phyloP scores from a whole-genome alignment of 768 basidiomycete species.

The Trametes villosa region DNA sequence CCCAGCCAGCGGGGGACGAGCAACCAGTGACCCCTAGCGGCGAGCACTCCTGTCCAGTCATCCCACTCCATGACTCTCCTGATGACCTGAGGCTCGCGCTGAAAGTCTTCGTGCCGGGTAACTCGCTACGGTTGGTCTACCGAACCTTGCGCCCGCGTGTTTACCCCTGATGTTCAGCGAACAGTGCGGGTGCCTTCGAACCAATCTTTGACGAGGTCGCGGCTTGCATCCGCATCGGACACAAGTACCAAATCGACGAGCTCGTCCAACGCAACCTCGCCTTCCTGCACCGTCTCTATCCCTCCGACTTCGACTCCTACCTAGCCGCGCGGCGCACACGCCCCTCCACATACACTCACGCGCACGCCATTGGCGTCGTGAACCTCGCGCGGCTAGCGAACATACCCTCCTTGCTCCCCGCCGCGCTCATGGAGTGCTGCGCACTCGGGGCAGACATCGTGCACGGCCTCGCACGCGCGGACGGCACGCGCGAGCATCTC shows the following conservation, averaged over 20 bases:
- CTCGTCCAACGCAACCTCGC: constrained; percentile 1
- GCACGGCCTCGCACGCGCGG: constrained; percentile 3
- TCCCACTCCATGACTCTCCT: constrained; percentile 10
- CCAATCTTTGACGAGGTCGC: constrained; percentile 8
- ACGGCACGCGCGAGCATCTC: constrained; percentile 20
- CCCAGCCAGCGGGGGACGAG: background rate
- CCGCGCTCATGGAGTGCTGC: constrained; percentile 26
- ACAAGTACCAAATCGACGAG: constrained; percentile 18
- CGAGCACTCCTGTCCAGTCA: background rate
- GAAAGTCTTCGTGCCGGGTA: constrained; percentile 4
- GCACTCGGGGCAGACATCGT: constrained; percentile 20
- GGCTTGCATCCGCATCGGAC: constrained; percentile 16
- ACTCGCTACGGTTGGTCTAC: constrained; percentile 7
- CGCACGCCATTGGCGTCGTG: constrained; percentile 20
- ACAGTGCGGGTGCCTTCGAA: background rate
- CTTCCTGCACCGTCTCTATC: constrained; percentile 7
- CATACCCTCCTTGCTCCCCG: constrained; percentile 16
- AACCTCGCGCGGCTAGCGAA: constrained; percentile 23
- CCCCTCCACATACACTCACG: constrained; percentile 1
- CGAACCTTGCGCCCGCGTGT: background rate
- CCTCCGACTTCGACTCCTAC: constrained; percentile 6
- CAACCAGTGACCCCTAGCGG: background rate
- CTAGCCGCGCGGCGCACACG: background rate
- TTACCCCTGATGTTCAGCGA: background rate
- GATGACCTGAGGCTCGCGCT: constrained; percentile 12